Base-by-base conservation (phyloP, 148 eudicot species). In the Suaeda aralocaspica region DNA sequence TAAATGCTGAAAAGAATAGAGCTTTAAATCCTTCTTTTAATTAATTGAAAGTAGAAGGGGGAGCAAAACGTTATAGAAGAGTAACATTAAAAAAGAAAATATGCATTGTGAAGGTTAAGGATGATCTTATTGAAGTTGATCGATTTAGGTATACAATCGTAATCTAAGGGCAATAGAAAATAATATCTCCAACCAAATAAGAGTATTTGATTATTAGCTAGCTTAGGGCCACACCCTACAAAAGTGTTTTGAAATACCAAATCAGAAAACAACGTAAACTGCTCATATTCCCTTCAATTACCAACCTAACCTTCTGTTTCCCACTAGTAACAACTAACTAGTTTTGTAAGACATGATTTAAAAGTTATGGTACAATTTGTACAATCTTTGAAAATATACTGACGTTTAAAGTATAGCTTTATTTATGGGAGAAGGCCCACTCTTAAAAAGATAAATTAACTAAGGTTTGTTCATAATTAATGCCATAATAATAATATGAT, bases 231-330 rank as follows among this genome's bases (percentile, higher is more conserved):
- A 68, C 62, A 36, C 8, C 72, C 60, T 33, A 68, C 16, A 36
- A 68, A 36, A 29, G 14, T 12, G 24, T 8, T 33, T 51, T 6
- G 70, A 39, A 18, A 15, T 33, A 71, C 57, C 74, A 58, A 71
- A 60, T 31, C 57, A 51, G 67, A 71, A 59, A 71, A 59, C 73
- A 46, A 60, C 67, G 18, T 39, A 31, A 44, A 44, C 64, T 28
- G 61, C 70, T 36, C 8, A 36, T 46, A 19, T 26, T 13, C 25
- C 59, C 59, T 67, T 67, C 59, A 67, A 12, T 51, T 67, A 67
- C 71, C 59, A 67, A 49, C 22, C 29, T 67, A 21, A 16, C 55
- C 65, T 24, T 36, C 34, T n/a, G 16, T 6, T 11, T n/a, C 30
- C 52, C 33, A 44, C 18, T 16, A 18, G 10, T 30, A 18, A 66